A percentile compares a stretch with the other conserved stretches of the same genome.
Evolutionary conservation across 2,329 filamentous ascomycete genomes (phyloP).

Genomic region (Colletotrichum coccodes): DNA sequence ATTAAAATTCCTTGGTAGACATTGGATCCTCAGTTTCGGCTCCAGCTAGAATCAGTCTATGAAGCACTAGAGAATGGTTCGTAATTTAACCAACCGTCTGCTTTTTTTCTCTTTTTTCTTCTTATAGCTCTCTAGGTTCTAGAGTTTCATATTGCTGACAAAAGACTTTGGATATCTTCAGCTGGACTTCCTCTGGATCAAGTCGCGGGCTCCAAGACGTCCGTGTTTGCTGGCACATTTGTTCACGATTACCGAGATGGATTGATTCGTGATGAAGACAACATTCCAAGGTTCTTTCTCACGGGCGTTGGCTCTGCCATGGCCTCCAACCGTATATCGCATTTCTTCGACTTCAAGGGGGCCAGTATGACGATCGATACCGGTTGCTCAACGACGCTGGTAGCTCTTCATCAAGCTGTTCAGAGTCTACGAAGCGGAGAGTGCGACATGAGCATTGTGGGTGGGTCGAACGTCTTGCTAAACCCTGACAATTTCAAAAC

Average conservation of each 20-base stretch:
- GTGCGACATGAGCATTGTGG: constrained; percentile 36
- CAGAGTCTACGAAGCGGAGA: constrained; percentile 35
- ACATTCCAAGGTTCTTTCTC: constrained; percentile 48
- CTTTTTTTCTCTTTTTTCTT: too few species aligned
- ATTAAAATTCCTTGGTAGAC: background rate
- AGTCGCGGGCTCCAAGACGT: constrained; percentile 42
- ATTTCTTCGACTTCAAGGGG: constrained; percentile 38
- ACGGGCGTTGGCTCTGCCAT: constrained; percentile 55
- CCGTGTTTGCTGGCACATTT: constrained; percentile 47
- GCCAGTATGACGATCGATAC: constrained; percentile 41
- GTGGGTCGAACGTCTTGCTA: constrained; percentile 34
- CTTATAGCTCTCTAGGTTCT: too few species aligned
- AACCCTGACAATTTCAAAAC: constrained; percentile 36
- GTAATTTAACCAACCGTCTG: too few species aligned
- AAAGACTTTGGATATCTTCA: too few species aligned
- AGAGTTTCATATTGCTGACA: too few species aligned
- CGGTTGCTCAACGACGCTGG: constrained; percentile 38
- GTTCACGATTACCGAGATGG: constrained; percentile 48
- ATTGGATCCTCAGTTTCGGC: background rate
- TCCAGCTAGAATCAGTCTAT: background rate
- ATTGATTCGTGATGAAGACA: constrained; percentile 36
- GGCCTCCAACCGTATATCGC: constrained; percentile 30
- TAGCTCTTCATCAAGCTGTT: constrained; percentile 37
- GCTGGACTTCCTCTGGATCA: constrained; percentile 29
- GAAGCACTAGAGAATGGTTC: background rate